phyloP scores from a whole-genome alignment of 768 basidiomycete species.

The Rhizopogon rudus region DNA sequence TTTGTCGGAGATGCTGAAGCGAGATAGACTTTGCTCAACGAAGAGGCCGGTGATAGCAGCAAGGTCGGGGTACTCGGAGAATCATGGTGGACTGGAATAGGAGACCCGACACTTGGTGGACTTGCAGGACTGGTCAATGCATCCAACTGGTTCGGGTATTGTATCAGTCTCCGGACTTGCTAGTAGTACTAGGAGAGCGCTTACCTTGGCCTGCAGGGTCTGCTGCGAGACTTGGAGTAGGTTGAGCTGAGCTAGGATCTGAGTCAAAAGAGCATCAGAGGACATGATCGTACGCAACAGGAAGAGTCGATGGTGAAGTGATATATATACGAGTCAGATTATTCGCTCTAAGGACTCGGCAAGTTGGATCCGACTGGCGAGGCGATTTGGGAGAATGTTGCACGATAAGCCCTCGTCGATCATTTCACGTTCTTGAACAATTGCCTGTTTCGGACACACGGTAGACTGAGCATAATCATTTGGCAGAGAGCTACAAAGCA shows the following conservation, averaged over 20 bases:
- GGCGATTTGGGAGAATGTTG: background rate
- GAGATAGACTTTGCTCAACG: conserved; percentile 19
- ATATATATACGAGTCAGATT: conserved; percentile 5
- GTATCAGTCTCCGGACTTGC: background rate
- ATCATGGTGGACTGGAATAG: conserved; percentile 20
- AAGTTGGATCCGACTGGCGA: background rate
- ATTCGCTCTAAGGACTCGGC: background rate
- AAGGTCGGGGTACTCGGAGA: conserved; percentile 20
- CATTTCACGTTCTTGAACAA: too few species aligned
- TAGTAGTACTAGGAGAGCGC: conserved; percentile 1
- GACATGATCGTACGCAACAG: conserved; percentile 16
- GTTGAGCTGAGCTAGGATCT: conserved; percentile 70
- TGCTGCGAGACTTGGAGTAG: conserved; percentile 72
- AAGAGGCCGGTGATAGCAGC: conserved; percentile 25
- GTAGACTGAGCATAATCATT: too few species aligned
- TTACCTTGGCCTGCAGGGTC: conserved; percentile 73
- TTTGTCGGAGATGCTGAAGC: conserved; percentile 22
- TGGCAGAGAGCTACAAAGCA: too few species aligned
- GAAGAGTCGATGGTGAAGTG: conserved; percentile 1
- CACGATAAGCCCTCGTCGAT: too few species aligned
- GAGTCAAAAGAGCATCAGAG: conserved; percentile 57
- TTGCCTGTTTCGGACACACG: too few species aligned
- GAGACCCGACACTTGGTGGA: conserved; percentile 19
- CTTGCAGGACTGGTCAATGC: conserved; percentile 28
- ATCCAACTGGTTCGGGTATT: conserved; percentile 43